Percentiles rank a stretch among this genome's conserved stretches.
These are phyloP conservation scores for Candida ulmi DNA, from an alignment of 805 yeast species.

Conservation along the genomic window DNA sequence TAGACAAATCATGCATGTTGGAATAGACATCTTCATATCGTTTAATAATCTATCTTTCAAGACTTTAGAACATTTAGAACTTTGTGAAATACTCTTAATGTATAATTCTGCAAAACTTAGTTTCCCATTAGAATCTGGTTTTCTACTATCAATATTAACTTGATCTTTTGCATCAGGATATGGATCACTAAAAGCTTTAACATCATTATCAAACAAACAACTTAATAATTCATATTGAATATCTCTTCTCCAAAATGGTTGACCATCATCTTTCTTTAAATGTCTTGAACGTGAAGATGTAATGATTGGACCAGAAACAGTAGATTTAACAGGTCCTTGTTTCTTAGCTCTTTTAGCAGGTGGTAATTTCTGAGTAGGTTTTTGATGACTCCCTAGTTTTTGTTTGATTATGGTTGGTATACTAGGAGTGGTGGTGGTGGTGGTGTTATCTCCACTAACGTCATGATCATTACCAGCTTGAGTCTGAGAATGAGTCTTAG, in stretches of 20 bases:
- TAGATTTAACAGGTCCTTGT: constrained; percentile 11
- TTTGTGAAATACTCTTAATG: constrained; percentile 73
- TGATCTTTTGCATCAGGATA: constrained; percentile 37
- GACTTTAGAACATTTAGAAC: constrained; percentile 77
- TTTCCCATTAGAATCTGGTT: constrained; percentile 34
- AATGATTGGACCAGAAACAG: constrained; percentile 6
- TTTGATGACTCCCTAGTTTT: not conserved
- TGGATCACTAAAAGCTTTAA: constrained; percentile 63
- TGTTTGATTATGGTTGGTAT: not conserved
- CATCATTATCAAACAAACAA: constrained; percentile 55
- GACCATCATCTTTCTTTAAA: constrained; percentile 86
- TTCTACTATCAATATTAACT: constrained; percentile 26
- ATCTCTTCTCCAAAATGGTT: constrained; percentile 83
- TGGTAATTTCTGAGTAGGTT: too few species aligned
- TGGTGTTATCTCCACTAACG: not conserved
- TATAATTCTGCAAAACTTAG: constrained; percentile 82
- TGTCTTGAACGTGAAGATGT: constrained; percentile 41
- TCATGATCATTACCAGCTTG: not conserved
- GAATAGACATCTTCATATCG: constrained; percentile 57
- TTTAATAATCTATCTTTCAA: constrained; percentile 68
- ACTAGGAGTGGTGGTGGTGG: not conserved
- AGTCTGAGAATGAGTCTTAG: too few species aligned
- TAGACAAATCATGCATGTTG: constrained; percentile 76
- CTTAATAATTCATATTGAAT: constrained; percentile 77
- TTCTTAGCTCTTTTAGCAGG: constrained; percentile 6